Evolutionary conservation across 345 rosid species (phyloP).

Genomic region (Hirschfeldia incana): DNA sequence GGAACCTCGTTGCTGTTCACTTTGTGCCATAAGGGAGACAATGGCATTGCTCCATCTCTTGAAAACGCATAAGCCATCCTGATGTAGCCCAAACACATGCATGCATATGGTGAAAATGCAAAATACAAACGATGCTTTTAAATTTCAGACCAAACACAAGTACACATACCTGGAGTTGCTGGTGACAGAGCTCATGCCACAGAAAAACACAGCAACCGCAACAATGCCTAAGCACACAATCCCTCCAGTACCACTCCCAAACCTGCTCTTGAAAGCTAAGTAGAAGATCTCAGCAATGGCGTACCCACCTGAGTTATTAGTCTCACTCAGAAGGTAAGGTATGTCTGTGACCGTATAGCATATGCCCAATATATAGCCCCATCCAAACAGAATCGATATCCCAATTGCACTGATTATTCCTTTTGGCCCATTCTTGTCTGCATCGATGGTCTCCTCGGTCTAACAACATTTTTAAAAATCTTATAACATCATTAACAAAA

Average conservation of each 20-base stretch:
- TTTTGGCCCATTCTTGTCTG: constrained; percentile 86
- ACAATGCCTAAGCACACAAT: constrained; percentile 82
- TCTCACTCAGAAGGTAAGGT: constrained; percentile 63
- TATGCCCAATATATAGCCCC: constrained; percentile 91
- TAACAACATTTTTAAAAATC: constrained; percentile 28
- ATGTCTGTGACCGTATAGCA: constrained; percentile 85
- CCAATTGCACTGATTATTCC: constrained; percentile 89
- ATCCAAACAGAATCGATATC: constrained; percentile 87
- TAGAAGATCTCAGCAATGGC: constrained; percentile 92
- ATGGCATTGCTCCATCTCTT: constrained; percentile 97
- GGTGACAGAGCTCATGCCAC: constrained; percentile 96
- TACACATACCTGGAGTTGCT: constrained; percentile 81
- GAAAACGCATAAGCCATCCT: constrained; percentile 99
- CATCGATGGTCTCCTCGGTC: constrained; percentile 94
- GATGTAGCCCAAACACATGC: constrained; percentile 17
- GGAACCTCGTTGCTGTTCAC: constrained; percentile 89
- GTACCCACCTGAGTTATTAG: constrained; percentile 86
- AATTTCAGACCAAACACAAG: not conserved
- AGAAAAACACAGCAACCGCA: constrained; percentile 90
- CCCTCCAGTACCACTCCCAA: constrained; percentile 86
- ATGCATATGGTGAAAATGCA: not conserved
- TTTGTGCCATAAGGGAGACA: constrained; percentile 81
- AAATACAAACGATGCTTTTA: constrained; percentile 5
- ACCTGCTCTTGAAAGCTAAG: constrained; percentile 78
- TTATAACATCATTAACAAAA: not conserved